These are phyloP conservation scores for Fusarium staphyleae DNA, from an alignment of 2,329 filamentous ascomycete genomes.

Conservation along the genomic window DNA sequence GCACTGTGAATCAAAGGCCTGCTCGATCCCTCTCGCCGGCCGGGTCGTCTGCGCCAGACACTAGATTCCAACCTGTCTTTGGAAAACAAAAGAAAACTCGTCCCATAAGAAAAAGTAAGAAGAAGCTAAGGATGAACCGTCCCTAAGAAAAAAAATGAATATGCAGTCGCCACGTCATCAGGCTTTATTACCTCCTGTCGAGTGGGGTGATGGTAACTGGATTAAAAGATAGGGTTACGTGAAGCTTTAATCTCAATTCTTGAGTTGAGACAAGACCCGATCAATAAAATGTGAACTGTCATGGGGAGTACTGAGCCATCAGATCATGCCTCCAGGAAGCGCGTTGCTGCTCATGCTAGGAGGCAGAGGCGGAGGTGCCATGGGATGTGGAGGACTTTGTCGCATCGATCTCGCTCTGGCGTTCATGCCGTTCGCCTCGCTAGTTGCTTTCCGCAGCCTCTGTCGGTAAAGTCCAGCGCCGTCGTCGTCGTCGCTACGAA, in stretches of 20 bases:
- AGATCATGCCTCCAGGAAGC: slow-evolving; percentile 57
- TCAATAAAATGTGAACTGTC: slow-evolving; percentile 27
- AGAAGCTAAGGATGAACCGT: slow-evolving; percentile 20
- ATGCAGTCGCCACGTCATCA: background rate
- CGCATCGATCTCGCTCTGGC: slow-evolving; percentile 39
- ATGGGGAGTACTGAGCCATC: slow-evolving; percentile 25
- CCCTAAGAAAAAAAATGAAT: slow-evolving; percentile 25
- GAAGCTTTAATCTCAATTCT: slow-evolving; percentile 37
- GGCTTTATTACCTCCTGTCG: background rate
- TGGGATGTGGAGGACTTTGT: slow-evolving; percentile 38
- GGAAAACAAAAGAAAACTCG: slow-evolving; percentile 21
- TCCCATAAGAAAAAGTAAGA: slow-evolving; percentile 25
- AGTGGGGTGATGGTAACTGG: background rate
- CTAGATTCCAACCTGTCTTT: slow-evolving; percentile 29
- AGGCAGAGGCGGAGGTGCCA: slow-evolving; percentile 40
- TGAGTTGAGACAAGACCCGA: slow-evolving; percentile 21
- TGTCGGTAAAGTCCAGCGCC: slow-evolving; percentile 46
- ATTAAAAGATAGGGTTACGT: slow-evolving; percentile 30
- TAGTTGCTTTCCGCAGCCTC: slow-evolving; percentile 52
- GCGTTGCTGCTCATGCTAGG: slow-evolving; percentile 42
- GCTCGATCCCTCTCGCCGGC: slow-evolving; percentile 42
- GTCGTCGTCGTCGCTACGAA: slow-evolving; percentile 52
- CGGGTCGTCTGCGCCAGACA: slow-evolving; percentile 33
- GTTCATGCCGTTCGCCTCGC: slow-evolving; percentile 50
- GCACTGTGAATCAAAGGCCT: slow-evolving; percentile 45